Conservation (phyloP, 2,329 filamentous ascomycete species). For the Colletotrichum echinochloae region DNA sequence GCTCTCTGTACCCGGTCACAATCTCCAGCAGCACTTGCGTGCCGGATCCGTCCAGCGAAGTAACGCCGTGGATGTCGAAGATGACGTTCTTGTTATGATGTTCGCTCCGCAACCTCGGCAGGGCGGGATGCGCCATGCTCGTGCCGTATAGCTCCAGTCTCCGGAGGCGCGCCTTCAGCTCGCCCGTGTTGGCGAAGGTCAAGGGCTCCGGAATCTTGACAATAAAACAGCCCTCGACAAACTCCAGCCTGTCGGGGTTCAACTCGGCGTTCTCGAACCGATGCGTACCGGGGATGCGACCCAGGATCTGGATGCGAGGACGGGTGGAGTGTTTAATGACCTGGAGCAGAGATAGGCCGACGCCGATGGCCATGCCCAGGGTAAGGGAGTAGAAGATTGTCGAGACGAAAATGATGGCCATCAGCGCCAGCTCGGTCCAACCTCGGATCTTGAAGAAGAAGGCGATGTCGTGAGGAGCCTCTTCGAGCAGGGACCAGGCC, state of each 20-base stretch:
- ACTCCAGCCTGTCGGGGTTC: constrained; percentile 80
- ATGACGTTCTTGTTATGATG: constrained; percentile 92
- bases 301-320: constrained; percentile 95
- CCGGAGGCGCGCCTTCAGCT: constrained; percentile 84
- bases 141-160: constrained; percentile 94
- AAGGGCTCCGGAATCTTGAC: constrained; percentile 98
- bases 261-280: constrained; percentile 88
- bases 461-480: constrained; percentile 89
- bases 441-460: constrained; percentile 91
- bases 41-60: constrained; percentile 91
- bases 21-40: constrained; percentile 94
- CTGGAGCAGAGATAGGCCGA: constrained; percentile 88
- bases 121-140: constrained; percentile 82
- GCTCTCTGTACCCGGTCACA: constrained; percentile 80
- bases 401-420: constrained; percentile 89
- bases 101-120: constrained; percentile 81
- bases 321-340: constrained; percentile 92
- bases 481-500: constrained; percentile 93
- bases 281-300: constrained; percentile 85
- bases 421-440: constrained; percentile 86
- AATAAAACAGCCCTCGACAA: constrained; percentile 91
- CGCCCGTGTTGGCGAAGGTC: constrained; percentile 96
- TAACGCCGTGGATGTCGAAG: constrained; percentile 98
- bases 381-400: constrained; percentile 97
- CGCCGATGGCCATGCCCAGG: constrained; percentile 91